Base-by-base conservation (phyloP, 2,329 filamentous ascomycete genomes). In the Eutypella sp. region DNA sequence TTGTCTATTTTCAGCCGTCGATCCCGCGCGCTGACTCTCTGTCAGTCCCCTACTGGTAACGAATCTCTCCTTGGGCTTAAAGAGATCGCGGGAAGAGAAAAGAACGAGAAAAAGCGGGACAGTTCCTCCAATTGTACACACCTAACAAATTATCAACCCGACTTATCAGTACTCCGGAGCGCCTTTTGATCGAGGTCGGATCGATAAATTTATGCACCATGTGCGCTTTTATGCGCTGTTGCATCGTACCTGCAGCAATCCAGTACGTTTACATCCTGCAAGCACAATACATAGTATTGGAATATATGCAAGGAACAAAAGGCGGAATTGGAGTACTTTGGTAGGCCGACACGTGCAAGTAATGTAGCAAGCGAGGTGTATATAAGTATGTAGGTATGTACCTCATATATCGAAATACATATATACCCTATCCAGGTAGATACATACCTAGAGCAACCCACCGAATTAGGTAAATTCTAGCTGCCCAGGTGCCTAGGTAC, bases 161-260 rank as follows among this genome's bases (percentile, higher is more conserved):
- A n/a, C n/a, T n/a, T n/a, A n/a, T n/a, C n/a, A n/a, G n/a, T n/a
- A n/a, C n/a, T n/a, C n/a, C n/a, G n/a, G n/a, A n/a, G n/a, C n/a
- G n/a, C n/a, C n/a, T n/a, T n/a, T n/a, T n/a, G n/a, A n/a, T n/a
- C n/a, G n/a, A n/a, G 29, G 29, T 15, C 16, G 16, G 29, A n/a
- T 15, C 11, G 6, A 15, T 33, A 15, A 33, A 5, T 33, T 15
- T 15, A 33, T 33, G 29, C 29, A 33, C 29, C 23, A 24, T n/a
- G 36, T 39, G 23, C 15, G 36, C 29, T 22, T 39, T 24, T 39
- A 22, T 24, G 13, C 20, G 11, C 20, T 24, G 19, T 27, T 54
- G 52, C 52, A 52, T 55, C 50, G 59, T 60, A 57, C 59, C 59
- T 61, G 59, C 58, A 61, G 58, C 52, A 56, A 47, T 50, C 49